Conservation (phyloP, 768 basidiomycete species). For the Rubroboletus pulcherrimus region DNA sequence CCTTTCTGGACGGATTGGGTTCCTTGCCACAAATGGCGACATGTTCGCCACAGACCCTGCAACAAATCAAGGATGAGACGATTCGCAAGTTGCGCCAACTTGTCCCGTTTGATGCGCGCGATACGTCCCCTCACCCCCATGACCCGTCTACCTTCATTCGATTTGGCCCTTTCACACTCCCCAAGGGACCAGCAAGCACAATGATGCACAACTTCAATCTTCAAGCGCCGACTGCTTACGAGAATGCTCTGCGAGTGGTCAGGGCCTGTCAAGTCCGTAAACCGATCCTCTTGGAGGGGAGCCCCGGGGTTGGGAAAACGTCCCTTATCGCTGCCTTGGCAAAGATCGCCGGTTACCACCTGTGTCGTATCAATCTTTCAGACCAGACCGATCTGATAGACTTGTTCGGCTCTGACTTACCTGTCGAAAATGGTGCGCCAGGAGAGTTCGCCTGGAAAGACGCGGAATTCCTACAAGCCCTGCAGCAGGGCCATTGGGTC, state of each 20-base stretch:
- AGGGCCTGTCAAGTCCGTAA: constrained; percentile 88
- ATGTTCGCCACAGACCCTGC: constrained; percentile 57
- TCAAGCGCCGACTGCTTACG: constrained; percentile 80
- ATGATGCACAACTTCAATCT: constrained; percentile 62
- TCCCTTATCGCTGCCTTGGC: constrained; percentile 88
- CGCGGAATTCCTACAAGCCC: constrained; percentile 88
- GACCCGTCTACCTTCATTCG: constrained; percentile 41
- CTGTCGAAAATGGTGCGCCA: constrained; percentile 84
- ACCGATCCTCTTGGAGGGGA: constrained; percentile 93
- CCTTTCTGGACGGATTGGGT: constrained; percentile 83
- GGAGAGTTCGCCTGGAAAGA: constrained; percentile 98
- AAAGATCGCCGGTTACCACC: constrained; percentile 65
- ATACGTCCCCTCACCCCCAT: constrained; percentile 25
- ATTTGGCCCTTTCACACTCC: constrained; percentile 73
- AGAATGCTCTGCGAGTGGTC: constrained; percentile 84
- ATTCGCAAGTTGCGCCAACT: constrained; percentile 50
- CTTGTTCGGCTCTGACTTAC: constrained; percentile 93
- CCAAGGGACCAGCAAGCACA: constrained; percentile 47
- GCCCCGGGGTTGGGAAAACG: constrained; percentile 98
- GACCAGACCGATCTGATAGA: constrained; percentile 98
- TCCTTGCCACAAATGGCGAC: constrained; percentile 70
- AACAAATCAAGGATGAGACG: constrained; percentile 60
- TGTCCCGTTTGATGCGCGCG: constrained; percentile 40
- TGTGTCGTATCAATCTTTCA: constrained; percentile 94
- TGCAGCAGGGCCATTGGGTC: constrained; percentile 97